Evolutionary conservation across 2,329 filamentous ascomycete species (phyloP), one percentile per base, ranked within the genome.

Genomic region (Raffaelea albimanens): DNA sequence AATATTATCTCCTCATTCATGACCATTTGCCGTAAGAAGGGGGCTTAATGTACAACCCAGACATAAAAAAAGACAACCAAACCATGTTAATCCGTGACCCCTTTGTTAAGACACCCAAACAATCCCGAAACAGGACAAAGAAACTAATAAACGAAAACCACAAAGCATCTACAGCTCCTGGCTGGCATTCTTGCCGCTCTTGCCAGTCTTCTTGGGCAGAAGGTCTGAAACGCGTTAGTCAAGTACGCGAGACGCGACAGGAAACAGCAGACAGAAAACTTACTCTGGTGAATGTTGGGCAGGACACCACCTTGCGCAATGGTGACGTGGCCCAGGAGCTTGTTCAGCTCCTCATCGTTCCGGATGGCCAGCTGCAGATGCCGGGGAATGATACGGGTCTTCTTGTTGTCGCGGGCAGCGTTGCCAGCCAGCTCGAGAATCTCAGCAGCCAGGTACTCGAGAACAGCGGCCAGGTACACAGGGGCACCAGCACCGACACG

Each of bases 261-360:
- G 38, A 20, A 22, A 5, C 10, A 7, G 18, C 36, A 16, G 8
- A 49, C n/a, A 44, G 31, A 23, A 52, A 57, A 80, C 87, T 60
- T 82, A 95, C 88, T 95, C 75, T 93, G 87, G 77, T 98, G 97
- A 80, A 98, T 98, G 71, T 96, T 91, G 56, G 93, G 93, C 62
- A 98, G 74, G 25, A 98, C 93, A 85, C 93, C 93, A 73, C 93
- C 93, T 58, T 94, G 96, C 51, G 93, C 93, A 62, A 98, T 98
- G 54, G 93, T 98, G 50, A 93, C 93, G 60, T 90, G 87, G 64
- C 90, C 90, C 56, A 98, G 96, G 52, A 98, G 78, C 42, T 90
- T 97, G 86, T 97, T 96, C 86, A 97, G 71, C 75, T 98, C 93
- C 81, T 97, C 91, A 71, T 97, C 91, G 76, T 96, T 96, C 65